phyloP scores from a whole-genome alignment of 169 alveolate species.

The Eimeria praecox region DNA sequence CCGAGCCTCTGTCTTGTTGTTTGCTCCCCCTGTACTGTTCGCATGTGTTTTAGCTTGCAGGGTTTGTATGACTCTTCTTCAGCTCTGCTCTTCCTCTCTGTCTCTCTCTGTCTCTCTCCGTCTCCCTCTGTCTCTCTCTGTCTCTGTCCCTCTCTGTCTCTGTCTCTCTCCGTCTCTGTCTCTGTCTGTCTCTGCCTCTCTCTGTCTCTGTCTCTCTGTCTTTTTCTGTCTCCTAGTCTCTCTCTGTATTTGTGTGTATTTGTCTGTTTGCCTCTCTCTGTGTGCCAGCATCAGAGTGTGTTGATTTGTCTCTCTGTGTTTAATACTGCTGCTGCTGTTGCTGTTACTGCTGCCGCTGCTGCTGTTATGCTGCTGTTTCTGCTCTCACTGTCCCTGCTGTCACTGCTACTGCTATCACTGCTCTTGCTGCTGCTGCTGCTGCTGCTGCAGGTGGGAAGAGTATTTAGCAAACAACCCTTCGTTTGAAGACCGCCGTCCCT shows the following conservation, averaged over 20 bases:
- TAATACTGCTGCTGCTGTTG: neutral
- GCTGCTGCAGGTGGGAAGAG: constrained; percentile 72
- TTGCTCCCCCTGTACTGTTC: neutral
- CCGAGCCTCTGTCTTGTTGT: neutral
- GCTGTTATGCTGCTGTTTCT: neutral
- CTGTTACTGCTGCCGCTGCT: neutral
- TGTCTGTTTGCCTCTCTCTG: neutral
- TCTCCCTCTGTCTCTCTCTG: too few relatives aligned
- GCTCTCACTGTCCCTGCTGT: neutral
- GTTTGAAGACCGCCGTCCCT: neutral
- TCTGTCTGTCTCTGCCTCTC: too few relatives aligned
- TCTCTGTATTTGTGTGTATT: neutral
- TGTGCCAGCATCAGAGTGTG: too few relatives aligned
- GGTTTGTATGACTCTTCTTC: too few relatives aligned
- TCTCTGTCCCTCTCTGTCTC: too few relatives aligned
- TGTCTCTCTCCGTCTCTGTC: too few relatives aligned
- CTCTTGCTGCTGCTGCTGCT: neutral
- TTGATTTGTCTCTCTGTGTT: neutral
- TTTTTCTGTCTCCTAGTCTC: too few relatives aligned
- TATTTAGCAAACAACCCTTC: constrained; percentile 48
- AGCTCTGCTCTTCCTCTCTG: too few relatives aligned
- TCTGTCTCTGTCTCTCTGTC: too few relatives aligned
- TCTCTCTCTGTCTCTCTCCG: too few relatives aligned
- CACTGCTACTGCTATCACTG: neutral
- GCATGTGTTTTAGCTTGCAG: too few relatives aligned